Conservation (phyloP, 2,329 filamentous ascomycete species). For the Periconia sp. region DNA sequence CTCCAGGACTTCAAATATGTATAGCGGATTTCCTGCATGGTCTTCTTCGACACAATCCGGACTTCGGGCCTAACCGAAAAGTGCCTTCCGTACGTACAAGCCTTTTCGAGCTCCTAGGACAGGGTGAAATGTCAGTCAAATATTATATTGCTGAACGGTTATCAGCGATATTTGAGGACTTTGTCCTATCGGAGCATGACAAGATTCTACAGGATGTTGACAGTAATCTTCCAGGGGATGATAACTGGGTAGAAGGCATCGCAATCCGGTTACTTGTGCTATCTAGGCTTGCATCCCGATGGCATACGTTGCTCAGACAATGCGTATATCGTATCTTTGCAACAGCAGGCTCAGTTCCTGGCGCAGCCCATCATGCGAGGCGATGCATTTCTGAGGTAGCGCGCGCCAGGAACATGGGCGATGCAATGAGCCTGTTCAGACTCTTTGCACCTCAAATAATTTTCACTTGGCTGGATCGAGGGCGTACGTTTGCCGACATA, state of each 20-base stretch:
- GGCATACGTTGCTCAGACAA: slow-evolving; percentile 84
- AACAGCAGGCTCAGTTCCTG: slow-evolving; percentile 74
- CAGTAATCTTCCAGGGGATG: slow-evolving; percentile 75
- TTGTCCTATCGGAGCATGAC: slow-evolving; percentile 82
- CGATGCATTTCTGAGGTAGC: slow-evolving; percentile 74
- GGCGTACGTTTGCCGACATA: slow-evolving; percentile 61
- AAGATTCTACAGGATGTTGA: slow-evolving; percentile 84
- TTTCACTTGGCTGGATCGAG: slow-evolving; percentile 85
- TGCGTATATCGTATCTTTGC: slow-evolving; percentile 96
- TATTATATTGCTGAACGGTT: slow-evolving; percentile 74
- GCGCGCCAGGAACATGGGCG: slow-evolving; percentile 66
- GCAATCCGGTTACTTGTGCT: slow-evolving; percentile 80
- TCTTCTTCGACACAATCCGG: slow-evolving; percentile 69
- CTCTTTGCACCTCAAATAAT: slow-evolving; percentile 89
- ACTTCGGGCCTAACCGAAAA: slow-evolving; percentile 67
- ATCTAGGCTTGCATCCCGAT: slow-evolving; percentile 76
- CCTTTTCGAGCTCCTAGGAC: slow-evolving; percentile 73
- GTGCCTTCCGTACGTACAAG: slow-evolving; percentile 71
- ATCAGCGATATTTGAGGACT: slow-evolving; percentile 78
- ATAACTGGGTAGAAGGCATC: slow-evolving; percentile 78
- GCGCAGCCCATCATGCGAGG: slow-evolving; percentile 72
- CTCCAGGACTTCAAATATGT: slow-evolving; percentile 69
- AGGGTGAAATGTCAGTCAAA: slow-evolving; percentile 73
- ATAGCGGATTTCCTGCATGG: slow-evolving; percentile 73
- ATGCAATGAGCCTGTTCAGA: slow-evolving; percentile 74